phyloP scores from a whole-genome alignment of 2,329 filamentous ascomycete species.

The Myotisia sp. region DNA sequence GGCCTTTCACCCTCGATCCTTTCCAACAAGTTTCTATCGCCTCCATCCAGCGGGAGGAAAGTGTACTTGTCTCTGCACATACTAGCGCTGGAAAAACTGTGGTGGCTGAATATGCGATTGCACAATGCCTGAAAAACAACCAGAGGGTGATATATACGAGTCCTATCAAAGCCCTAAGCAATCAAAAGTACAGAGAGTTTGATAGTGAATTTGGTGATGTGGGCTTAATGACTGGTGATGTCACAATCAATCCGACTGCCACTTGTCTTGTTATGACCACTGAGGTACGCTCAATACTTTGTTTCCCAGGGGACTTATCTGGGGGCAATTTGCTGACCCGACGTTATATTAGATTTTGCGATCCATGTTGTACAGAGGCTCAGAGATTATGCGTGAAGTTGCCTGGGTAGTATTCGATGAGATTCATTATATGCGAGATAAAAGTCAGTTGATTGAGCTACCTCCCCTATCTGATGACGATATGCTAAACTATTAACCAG shows the following conservation, averaged over 20 bases:
- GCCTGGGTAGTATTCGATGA: slow-evolving; percentile 98
- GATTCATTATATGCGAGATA: slow-evolving; percentile 96
- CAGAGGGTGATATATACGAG: slow-evolving; percentile 98
- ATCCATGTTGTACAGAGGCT: slow-evolving; percentile 95
- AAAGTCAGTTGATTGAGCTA: slow-evolving; percentile 33
- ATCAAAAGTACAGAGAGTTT: slow-evolving; percentile 97
- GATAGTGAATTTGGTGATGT: slow-evolving; percentile 91
- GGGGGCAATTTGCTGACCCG: background rate
- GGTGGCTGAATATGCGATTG: slow-evolving; percentile 94
- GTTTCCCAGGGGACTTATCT: background rate
- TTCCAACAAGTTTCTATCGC: slow-evolving; percentile 92
- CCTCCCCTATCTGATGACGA: background rate
- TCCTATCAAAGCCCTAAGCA: slow-evolving; percentile 96
- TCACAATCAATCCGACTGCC: slow-evolving; percentile 96
- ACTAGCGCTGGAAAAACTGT: slow-evolving; percentile 97
- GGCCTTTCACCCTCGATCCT: slow-evolving; percentile 84
- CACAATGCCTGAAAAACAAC: slow-evolving; percentile 91
- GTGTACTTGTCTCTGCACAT: slow-evolving; percentile 90
- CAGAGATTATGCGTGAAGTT: slow-evolving; percentile 98
- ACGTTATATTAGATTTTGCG: slow-evolving; percentile 56
- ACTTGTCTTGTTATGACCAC: slow-evolving; percentile 99
- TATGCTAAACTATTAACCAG: slow-evolving; percentile 20
- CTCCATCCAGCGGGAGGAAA: slow-evolving; percentile 91
- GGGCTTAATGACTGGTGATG: slow-evolving; percentile 95
- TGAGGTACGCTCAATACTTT: slow-evolving; percentile 37